A percentile compares a stretch with the other conserved stretches of the same genome.
Evolutionary conservation across 2,329 filamentous ascomycete species (phyloP).

Genomic region (Aspergillus fijiensis): DNA sequence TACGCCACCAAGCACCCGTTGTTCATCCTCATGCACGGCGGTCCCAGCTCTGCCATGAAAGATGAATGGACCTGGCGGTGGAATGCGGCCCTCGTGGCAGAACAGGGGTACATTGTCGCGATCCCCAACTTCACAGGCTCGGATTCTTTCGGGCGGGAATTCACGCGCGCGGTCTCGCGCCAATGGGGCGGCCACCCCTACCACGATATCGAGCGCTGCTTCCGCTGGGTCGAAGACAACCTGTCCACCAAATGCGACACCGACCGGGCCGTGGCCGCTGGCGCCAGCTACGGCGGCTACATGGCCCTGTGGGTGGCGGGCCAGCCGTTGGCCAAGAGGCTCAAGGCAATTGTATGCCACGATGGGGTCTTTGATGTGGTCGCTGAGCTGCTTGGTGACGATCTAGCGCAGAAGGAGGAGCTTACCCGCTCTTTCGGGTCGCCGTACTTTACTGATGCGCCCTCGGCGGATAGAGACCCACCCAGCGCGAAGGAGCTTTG

Average conservation of each 20-base stretch:
- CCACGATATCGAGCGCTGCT: not conserved
- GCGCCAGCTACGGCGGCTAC: slow-evolving; percentile 5
- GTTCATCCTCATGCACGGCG: slow-evolving; percentile 5
- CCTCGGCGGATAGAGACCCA: not conserved
- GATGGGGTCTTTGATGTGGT: slow-evolving; percentile 3
- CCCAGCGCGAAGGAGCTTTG: not conserved
- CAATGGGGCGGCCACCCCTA: slow-evolving; percentile 6
- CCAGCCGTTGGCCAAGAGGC: not conserved
- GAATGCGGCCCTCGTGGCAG: not conserved
- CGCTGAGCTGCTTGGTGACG: not conserved
- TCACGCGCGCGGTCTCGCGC: not conserved
- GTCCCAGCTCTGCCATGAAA: not conserved
- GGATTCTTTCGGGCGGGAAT: not conserved
- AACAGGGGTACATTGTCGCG: slow-evolving; percentile 4
- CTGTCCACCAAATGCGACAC: not conserved
- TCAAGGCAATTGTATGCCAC: not conserved
- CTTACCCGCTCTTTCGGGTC: slow-evolving; percentile 4
- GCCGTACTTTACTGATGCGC: not conserved
- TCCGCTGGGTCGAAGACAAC: slow-evolving; percentile 1
- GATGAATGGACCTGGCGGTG: slow-evolving; percentile 6
- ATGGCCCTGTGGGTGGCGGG: not conserved
- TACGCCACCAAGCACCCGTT: not conserved
- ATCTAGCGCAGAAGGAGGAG: not conserved
- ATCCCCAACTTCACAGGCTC: slow-evolving; percentile 6
- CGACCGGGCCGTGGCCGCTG: not conserved